Evolutionary conservation across 129 eudicot genomes (phyloP).

Genomic region (Lactuca saligna): DNA sequence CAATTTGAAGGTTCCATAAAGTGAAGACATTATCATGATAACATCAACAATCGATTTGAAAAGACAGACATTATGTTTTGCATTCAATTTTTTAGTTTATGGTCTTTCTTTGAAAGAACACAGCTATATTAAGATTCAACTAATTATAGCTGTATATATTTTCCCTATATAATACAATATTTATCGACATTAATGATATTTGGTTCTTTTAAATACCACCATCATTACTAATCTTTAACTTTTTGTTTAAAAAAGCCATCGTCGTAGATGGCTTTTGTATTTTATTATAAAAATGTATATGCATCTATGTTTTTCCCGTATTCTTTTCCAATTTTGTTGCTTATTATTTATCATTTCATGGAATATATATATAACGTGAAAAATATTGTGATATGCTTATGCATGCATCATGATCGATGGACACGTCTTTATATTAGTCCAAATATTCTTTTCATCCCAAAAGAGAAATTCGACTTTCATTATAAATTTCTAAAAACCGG

Average conservation of each 20-base stretch:
- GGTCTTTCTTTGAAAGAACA: not conserved
- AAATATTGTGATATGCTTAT: not conserved
- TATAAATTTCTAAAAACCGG: not conserved
- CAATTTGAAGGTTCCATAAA: constrained; percentile 12
- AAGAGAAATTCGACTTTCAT: not conserved
- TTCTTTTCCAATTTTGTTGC: not conserved
- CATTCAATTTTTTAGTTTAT: not conserved
- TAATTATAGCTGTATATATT: no score
- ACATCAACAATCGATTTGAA: not conserved
- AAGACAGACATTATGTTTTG: not conserved
- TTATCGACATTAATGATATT: not conserved
- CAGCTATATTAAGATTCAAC: not conserved
- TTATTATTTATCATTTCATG: not conserved
- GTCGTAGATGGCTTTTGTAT: not conserved
- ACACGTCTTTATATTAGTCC: not conserved
- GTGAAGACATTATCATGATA: constrained; percentile 20
- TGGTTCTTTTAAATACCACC: not conserved
- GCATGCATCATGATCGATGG: constrained; percentile 12
- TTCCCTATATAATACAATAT: not conserved
- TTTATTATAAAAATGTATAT: not conserved
- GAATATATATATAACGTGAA: not conserved
- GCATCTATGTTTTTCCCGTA: not conserved
- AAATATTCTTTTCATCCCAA: not conserved
- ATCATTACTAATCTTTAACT: not conserved
- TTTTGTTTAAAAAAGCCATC: not conserved